These are phyloP conservation scores for Coffea canephora DNA, from an alignment of 257 asterid genomes.

Conservation along the genomic window DNA sequence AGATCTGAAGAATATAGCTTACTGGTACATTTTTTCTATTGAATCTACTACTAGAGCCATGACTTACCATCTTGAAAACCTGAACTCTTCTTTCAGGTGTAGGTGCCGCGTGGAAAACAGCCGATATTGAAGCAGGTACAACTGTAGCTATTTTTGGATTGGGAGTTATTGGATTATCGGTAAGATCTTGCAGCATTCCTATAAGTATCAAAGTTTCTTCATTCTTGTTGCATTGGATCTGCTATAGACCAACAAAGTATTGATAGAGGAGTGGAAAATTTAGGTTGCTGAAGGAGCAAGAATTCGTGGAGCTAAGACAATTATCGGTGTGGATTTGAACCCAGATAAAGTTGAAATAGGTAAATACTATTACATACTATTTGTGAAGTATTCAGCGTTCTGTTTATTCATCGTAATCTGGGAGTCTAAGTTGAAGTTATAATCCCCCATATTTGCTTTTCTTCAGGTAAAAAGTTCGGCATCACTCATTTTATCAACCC, in stretches of 20 bases:
- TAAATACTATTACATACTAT: not conserved
- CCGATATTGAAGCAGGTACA: conserved; percentile 24
- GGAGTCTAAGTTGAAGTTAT: too few species aligned
- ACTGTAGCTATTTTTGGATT: conserved; percentile 25
- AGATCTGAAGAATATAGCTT: too few species aligned
- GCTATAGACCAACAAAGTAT: not conserved
- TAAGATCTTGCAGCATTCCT: not conserved
- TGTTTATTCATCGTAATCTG: too few species aligned
- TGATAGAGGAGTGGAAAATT: too few species aligned
- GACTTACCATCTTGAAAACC: not conserved
- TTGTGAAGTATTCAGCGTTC: too few species aligned
- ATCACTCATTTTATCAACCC: conserved; percentile 63
- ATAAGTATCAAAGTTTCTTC: too few species aligned
- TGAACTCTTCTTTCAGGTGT: conserved; percentile 7
- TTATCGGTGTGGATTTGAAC: conserved; percentile 35
- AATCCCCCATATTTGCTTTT: not conserved
- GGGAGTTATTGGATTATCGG: conserved; percentile 27
- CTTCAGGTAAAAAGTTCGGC: conserved; percentile 59
- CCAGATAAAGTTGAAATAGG: conserved; percentile 32
- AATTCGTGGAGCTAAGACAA: conserved; percentile 30
- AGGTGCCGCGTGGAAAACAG: conserved; percentile 26
- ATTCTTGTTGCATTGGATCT: not conserved
- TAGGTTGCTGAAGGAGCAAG: conserved; percentile 40
- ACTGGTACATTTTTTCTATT: too few species aligned
- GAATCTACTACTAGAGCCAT: not conserved